Evolutionary conservation across 1,139 yeast species (phyloP), one percentile per base, ranked within the genome.

Genomic region (Wickerhamomyces sp.): DNA sequence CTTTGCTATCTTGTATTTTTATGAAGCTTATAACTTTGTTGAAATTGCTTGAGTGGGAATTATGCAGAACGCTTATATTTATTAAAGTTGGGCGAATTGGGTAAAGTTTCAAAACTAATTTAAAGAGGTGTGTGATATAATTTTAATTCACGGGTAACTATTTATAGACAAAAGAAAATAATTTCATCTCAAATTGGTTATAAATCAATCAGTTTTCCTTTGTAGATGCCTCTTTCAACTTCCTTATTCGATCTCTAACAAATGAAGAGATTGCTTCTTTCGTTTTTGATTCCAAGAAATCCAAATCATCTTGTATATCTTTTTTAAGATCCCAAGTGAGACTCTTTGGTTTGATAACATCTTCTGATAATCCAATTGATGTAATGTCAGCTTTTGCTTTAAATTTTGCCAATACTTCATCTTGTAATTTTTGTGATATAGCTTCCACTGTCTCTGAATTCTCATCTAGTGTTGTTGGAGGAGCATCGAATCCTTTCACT

Each of bases 1-100:
- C 37, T 93, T 94, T 67, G 80, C 97, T 15, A 60, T 89, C 36
- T 69, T 89, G 62, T 94, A 94, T 67, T 78, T 91, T 51, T 78
- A 79, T 63, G 86, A 82, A 55, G 88, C 89, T 11, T 30, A 13
- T 6, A 13, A 31, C 14, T 23, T 3, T 37, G 13, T 18, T 30
- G 39, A 11, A 3, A 6, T 11, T 3, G 31, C 31, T 29, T 29
- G 13, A 29, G 31, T 9, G 31, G 13, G 23, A 4, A 5, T 18
- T 3, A 18, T 18, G 23, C 4, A 4, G 23, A 18, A 18, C 23
- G 23, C 23, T 18, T 18, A 18, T 18, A 18, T 18, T 18, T 18
- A 29, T 29, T 29, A 29, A 6, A 29, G 4, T 29, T 9, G 13
- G 13, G 10, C 31, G 13, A 29, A 29, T 29, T 29, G 11, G 11